phyloP scores from a whole-genome alignment of 148 eudicot species.

The Amaranthus hypochondriacus region DNA sequence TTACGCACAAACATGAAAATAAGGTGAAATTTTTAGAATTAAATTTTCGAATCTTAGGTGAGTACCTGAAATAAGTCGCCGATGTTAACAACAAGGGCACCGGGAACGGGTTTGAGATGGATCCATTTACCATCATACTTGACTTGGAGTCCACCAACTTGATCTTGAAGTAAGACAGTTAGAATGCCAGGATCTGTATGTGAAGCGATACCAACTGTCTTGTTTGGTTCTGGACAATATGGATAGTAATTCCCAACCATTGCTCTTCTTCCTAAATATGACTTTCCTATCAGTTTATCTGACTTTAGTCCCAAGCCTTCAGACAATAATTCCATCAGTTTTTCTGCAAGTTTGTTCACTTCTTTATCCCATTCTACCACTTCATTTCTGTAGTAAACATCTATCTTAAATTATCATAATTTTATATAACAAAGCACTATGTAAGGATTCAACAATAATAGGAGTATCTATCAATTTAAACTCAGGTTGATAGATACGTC shows the following conservation, averaged over 20 bases:
- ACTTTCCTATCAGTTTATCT: slow-evolving; percentile 17
- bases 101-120: slow-evolving; percentile 33
- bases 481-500: too few species aligned
- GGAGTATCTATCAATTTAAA: too few species aligned
- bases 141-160: slow-evolving; percentile 39
- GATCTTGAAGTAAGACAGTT: slow-evolving; percentile 38
- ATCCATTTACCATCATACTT: slow-evolving; percentile 34
- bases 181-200: slow-evolving; percentile 42
- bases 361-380: slow-evolving; percentile 35
- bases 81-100: slow-evolving; percentile 37
- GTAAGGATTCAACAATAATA: too few species aligned
- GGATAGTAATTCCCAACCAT: slow-evolving; percentile 38
- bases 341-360: slow-evolving; percentile 26
- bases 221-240: slow-evolving; percentile 36
- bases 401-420: too few species aligned
- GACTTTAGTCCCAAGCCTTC: slow-evolving; percentile 34
- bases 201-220: slow-evolving; percentile 28
- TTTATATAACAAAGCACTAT: too few species aligned
- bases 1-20: not conserved
- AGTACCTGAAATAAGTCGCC: slow-evolving; percentile 43
- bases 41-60: too few species aligned
- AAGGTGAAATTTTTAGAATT: too few species aligned
- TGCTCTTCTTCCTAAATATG: not conserved
- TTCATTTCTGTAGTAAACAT: slow-evolving; percentile 17
- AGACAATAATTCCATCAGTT: slow-evolving; percentile 26